Evolutionary conservation across 495 filamentous ascomycete genomes (phyloP), one percentile per base, ranked within the genome.

Genomic region (Aspergillus nidulans): DNA sequence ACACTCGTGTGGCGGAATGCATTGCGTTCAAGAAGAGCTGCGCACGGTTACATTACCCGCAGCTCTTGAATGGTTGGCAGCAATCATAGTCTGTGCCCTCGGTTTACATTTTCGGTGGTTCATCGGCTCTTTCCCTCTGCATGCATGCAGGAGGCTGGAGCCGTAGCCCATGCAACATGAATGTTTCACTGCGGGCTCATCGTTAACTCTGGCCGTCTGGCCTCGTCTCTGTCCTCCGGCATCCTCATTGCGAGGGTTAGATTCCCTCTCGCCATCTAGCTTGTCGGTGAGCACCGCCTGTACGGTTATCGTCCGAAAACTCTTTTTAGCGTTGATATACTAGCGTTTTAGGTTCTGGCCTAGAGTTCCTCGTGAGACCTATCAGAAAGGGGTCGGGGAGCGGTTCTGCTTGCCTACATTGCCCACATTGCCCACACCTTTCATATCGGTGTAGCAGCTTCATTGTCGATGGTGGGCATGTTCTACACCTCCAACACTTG

Each of bases 301-400:
- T 6, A 16, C 24, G 20, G 10, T 4, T 23, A 30, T 4, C 34
- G 30, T 40, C 25, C 34, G 20, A 25, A 13, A n/a, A 25, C 36
- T 24, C 13, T 44, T 25, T 48, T 21, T 48, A 21, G 30, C 49
- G 26, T 23, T 48, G 32, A 41, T 55, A 48, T 53, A 53, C 39
- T 45, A 26, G 36, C 28, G 21, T 46, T 46, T 36, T 38, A 46
- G 20, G 28, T 55, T 47, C 20, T 13, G 25, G 32, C 36, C 36
- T 34, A 26, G 36, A 23, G 16, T 24, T 16, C 15, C 15, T 45
- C 26, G 36, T 56, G 9, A 21, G 53, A 56, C 46, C 32, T 56
- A 36, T 56, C 53, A 18, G 19, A 49, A 24, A 43, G 49, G 53
- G 53, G 53, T 18, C 19, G 49, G 34, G 24, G 32, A 40, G 36